Conservation (phyloP, 805 yeast species). For the Myxozyma mucilagina region DNA sequence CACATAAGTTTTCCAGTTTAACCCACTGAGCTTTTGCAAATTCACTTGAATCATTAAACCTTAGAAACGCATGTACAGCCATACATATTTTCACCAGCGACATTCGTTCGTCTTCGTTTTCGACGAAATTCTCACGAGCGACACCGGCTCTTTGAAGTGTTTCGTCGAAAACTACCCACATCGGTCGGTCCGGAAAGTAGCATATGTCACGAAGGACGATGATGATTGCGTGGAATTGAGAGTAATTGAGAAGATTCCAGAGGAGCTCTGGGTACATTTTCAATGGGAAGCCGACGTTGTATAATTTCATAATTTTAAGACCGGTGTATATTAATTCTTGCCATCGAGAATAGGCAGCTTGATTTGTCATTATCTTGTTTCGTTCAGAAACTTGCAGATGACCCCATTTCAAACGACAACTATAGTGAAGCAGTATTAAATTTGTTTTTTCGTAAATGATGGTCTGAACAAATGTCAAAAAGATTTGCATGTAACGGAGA, state of each 20-base stretch:
- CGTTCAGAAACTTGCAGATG: not conserved
- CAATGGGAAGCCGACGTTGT: not conserved
- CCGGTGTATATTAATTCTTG: not conserved
- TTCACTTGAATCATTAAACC: not conserved
- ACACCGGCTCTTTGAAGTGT: not conserved
- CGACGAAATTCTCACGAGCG: not conserved
- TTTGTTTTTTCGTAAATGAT: not conserved
- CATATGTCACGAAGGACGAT: not conserved
- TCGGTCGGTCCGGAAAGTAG: not conserved
- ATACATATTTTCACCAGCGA: not conserved
- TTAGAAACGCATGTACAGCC: not conserved
- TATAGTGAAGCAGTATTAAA: not conserved
- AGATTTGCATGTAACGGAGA: not conserved
- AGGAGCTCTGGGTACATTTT: not conserved
- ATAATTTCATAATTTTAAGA: not conserved
- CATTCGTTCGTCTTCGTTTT: constrained; percentile 1
- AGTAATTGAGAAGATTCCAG: not conserved
- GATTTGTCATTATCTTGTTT: not conserved
- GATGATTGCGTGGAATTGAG: constrained; percentile 4
- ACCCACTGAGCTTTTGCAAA: constrained; percentile 2
- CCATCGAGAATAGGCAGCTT: not conserved
- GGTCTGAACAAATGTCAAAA: not conserved
- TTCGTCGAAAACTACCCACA: constrained; percentile 3
- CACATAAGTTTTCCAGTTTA: constrained; percentile 1
- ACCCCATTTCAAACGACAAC: not conserved